Evolutionary conservation across 352 stramenopile species (phyloP), one percentile per base, ranked within the genome.

Genomic region (Phytophthora pluvialis): DNA sequence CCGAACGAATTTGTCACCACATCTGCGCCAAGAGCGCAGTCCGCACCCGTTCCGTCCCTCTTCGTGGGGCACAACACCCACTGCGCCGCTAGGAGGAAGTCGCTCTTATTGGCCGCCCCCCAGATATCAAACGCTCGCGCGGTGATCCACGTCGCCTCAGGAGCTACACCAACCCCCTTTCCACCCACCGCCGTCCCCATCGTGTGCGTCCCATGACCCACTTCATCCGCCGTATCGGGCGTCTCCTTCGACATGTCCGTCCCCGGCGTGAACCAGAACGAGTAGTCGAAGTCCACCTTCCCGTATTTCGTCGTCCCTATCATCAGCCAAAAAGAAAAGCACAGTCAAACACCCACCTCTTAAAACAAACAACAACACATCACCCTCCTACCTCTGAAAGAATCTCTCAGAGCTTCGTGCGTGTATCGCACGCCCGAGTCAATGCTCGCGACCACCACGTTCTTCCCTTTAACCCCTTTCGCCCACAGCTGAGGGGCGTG

Each of bases 361-460:
- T n/a, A 25, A 45, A 54, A 43, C 18, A 25, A 13, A 5, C 49
- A 18, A 18, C 15, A 36, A 50, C 18, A 33, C 4, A 39, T 18
- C 21, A 21, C 7, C 31, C 16, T 18, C 12, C 4, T 64, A 80
- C 76, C 80, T 75, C 81, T 70, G 49, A 89, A 93, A 6, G 40
- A 78, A 15, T 65, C 45, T 53, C 47, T 52, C 35, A 93, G 49
- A 15, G 76, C 71, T 29, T 89, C 75, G 52, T 93, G 83, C 0
- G 83, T 82, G 71, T 90, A 91, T 12, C 83, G 77, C 35, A 91
- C 81, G 11, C 83, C 81, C 6, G 81, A 90, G 59, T 93, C 83
- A 54, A 93, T 90, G 49, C 78, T 93, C 0, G 77, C 81, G 10
- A 93, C 66, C n/a, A 82, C 74, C 5, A 93, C 51, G 9, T 72